Percentiles rank a stretch among this genome's conserved stretches.
Evolutionary conservation across 345 rosid genomes (phyloP).

Genomic region (Pelargonium nanum): DNA sequence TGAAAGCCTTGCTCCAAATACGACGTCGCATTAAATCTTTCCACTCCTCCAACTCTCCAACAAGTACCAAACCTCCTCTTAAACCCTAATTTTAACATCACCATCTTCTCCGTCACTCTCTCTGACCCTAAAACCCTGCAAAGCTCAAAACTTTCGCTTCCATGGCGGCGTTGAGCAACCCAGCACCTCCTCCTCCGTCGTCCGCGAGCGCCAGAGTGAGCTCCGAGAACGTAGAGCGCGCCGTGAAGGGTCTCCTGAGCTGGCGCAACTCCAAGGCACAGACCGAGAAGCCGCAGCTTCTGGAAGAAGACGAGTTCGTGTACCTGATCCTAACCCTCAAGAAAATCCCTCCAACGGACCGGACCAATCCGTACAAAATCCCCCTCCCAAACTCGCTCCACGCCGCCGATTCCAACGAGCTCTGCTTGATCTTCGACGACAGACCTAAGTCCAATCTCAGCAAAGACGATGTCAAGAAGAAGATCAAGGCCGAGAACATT

Average conservation of each 20-base stretch:
- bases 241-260: conserved; percentile 12
- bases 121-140: not conserved
- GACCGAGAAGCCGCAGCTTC: conserved; percentile 17
- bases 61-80: not conserved
- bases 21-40: no score
- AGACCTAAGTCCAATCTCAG: conserved; percentile 14
- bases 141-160: not conserved
- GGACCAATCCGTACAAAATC: conserved; percentile 16
- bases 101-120: not conserved
- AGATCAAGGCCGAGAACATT: conserved; percentile 15
- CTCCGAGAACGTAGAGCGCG: conserved; percentile 8
- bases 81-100: not conserved
- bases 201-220: conserved; percentile 9
- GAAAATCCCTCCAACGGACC: conserved; percentile 12
- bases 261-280: conserved; percentile 12
- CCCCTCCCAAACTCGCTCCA: conserved; percentile 11
- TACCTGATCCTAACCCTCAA: conserved; percentile 18
- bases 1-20: no score
- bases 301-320: conserved; percentile 16
- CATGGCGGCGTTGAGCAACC: not conserved
- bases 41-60: no score
- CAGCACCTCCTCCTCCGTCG: not conserved
- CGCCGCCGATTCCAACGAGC: conserved; percentile 7
- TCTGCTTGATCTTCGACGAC: conserved; percentile 18
- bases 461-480: conserved; percentile 16